phyloP scores from a whole-genome alignment of 2,329 filamentous ascomycete species.

The Alternaria sp. region DNA sequence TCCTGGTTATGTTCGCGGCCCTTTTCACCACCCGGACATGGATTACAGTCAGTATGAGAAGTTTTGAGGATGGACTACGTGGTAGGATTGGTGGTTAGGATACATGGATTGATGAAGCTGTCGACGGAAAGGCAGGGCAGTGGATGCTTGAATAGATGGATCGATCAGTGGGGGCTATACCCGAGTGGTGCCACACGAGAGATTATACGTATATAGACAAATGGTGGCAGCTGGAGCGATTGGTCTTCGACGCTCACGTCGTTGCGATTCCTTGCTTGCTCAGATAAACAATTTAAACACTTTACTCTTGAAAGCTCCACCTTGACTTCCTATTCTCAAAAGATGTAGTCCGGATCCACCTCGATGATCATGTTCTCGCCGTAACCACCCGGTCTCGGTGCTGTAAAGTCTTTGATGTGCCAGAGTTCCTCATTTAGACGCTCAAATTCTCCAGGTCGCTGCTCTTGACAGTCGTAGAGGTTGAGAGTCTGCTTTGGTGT shows the following conservation, averaged over 20 bases:
- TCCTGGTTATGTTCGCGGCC: background rate
- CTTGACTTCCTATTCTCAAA: background rate
- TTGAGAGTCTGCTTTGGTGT: constrained; percentile 28
- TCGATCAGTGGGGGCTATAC: background rate
- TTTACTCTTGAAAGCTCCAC: background rate
- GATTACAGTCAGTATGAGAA: background rate
- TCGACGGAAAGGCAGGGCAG: background rate
- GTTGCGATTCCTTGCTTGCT: constrained; percentile 3
- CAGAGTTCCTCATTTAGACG: constrained; percentile 32
- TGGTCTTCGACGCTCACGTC: background rate
- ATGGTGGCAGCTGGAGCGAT: background rate
- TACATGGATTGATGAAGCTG: background rate
- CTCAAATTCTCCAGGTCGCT: constrained; percentile 27
- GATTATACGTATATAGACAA: background rate
- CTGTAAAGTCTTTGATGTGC: constrained; percentile 32
- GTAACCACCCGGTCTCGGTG: constrained; percentile 15
- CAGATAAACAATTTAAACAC: background rate
- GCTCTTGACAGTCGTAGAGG: constrained; percentile 34
- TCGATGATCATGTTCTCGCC: constrained; percentile 32
- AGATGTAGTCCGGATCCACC: constrained; percentile 39
- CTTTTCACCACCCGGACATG: background rate
- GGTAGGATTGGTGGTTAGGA: background rate
- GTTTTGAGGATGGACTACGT: background rate
- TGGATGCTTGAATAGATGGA: background rate
- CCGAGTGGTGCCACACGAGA: background rate